Percentiles rank a stretch among this genome's conserved stretches.
Evolutionary conservation across 352 stramenopile genomes (phyloP).

Genomic region (Pythium angustatum): DNA sequence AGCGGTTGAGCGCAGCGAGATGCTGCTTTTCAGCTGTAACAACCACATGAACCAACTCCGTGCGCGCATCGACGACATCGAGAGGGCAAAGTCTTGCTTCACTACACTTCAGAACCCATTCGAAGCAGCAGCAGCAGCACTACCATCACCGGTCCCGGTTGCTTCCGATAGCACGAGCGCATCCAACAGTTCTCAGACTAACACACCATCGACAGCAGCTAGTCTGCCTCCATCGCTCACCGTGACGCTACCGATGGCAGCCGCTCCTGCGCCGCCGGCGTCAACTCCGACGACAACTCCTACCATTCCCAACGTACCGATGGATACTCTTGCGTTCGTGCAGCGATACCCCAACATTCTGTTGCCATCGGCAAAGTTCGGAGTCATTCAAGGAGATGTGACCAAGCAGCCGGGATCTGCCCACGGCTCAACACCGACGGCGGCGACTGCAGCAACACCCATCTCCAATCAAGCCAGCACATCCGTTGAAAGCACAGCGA

Average conservation of each 20-base stretch:
- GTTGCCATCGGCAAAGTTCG: slow-evolving; percentile 37
- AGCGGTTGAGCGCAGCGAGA: slow-evolving; percentile 77
- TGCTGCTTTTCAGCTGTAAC: slow-evolving; percentile 73
- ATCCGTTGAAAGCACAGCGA: not conserved
- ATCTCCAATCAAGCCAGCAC: slow-evolving; percentile 5
- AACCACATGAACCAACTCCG: slow-evolving; percentile 83
- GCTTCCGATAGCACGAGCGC: not conserved
- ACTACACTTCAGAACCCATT: slow-evolving; percentile 34
- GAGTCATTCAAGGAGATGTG: slow-evolving; percentile 16
- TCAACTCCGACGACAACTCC: slow-evolving; percentile 13
- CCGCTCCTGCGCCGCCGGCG: not conserved
- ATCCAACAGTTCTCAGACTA: not conserved
- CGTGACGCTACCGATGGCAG: slow-evolving; percentile 23
- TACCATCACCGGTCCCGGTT: slow-evolving; percentile 1
- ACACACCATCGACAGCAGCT: not conserved
- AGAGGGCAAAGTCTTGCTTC: slow-evolving; percentile 61
- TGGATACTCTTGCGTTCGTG: slow-evolving; percentile 43
- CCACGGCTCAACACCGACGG: slow-evolving; percentile 11
- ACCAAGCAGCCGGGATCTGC: not conserved
- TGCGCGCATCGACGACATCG: slow-evolving; percentile 71
- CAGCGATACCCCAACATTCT: slow-evolving; percentile 70
- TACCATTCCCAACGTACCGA: slow-evolving; percentile 30
- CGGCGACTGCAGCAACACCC: slow-evolving; percentile 2
- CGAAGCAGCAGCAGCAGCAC: slow-evolving; percentile 18
- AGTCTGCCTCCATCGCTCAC: slow-evolving; percentile 20